Conservation (phyloP, 768 basidiomycete genomes). For the Leccinellum albellum region DNA sequence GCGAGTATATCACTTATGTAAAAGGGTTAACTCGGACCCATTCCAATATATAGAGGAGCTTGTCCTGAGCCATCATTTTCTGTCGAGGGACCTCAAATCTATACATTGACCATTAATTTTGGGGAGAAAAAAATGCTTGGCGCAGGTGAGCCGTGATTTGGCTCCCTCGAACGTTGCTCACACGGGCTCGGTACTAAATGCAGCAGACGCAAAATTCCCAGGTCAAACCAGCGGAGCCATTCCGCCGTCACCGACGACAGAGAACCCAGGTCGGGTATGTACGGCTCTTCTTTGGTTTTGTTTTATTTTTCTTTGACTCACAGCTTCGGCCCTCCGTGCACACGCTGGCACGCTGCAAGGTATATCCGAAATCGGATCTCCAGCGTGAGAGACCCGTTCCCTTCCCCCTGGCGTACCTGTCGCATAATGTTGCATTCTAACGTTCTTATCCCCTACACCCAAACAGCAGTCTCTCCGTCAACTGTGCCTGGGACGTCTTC, state of each 20-base stretch:
- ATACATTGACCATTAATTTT: background rate
- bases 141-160: slow-evolving; percentile 20
- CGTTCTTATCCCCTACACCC: background rate
- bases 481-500: slow-evolving; percentile 22
- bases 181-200: background rate
- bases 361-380: slow-evolving; percentile 46
- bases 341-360: no score
- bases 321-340: background rate
- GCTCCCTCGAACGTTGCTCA: background rate
- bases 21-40: background rate
- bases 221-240: slow-evolving; percentile 25
- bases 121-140: slow-evolving; percentile 13
- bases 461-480: slow-evolving; percentile 20
- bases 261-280: slow-evolving; percentile 44
- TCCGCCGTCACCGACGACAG: slow-evolving; percentile 25
- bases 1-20: background rate
- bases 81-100: background rate
- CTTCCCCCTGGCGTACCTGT: background rate
- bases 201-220: slow-evolving; percentile 17
- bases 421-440: background rate
- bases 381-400: slow-evolving; percentile 27
- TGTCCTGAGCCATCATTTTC: background rate
- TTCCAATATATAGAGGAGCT: background rate
- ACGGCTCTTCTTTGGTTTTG: background rate
- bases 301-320: background rate